These are phyloP conservation scores for Bocquillonia castaneifolia DNA, from an alignment of 441 rosid species.

Conservation along the genomic window DNA sequence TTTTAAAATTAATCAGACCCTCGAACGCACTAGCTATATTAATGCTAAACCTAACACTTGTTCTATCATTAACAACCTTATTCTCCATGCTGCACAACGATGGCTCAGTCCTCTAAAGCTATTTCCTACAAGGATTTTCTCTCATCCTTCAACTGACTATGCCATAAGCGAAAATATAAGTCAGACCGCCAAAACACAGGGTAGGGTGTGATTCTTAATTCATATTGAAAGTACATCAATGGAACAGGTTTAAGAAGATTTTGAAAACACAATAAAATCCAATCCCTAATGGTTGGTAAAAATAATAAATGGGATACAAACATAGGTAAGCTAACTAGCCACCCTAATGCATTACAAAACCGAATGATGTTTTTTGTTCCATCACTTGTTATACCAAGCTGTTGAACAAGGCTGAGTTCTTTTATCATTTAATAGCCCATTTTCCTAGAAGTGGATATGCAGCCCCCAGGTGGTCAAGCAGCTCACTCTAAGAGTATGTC, in stretches of 20 bases:
- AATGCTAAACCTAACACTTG: not conserved
- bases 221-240: not conserved
- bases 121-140: not conserved
- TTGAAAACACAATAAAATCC: not conserved
- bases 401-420: not conserved
- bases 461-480: not conserved
- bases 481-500: not conserved
- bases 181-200: not conserved
- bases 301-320: not conserved
- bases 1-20: not conserved
- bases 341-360: not conserved
- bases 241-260: not conserved
- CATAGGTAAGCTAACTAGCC: not conserved
- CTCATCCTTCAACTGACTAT: not conserved
- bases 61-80: not conserved
- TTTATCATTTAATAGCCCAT: too few relatives aligned
- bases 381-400: not conserved
- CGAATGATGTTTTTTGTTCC: not conserved
- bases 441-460: not conserved
- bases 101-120: not conserved
- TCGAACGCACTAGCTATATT: not conserved
- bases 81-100: not conserved
- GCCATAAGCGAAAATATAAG: not conserved
- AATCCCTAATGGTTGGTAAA: not conserved
- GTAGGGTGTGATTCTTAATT: not conserved